Evolutionary conservation across 1,284 basidiomycete genomes (phyloP), one percentile per base, ranked within the genome.

Genomic region (Mycosarcoma mackinlayi): DNA sequence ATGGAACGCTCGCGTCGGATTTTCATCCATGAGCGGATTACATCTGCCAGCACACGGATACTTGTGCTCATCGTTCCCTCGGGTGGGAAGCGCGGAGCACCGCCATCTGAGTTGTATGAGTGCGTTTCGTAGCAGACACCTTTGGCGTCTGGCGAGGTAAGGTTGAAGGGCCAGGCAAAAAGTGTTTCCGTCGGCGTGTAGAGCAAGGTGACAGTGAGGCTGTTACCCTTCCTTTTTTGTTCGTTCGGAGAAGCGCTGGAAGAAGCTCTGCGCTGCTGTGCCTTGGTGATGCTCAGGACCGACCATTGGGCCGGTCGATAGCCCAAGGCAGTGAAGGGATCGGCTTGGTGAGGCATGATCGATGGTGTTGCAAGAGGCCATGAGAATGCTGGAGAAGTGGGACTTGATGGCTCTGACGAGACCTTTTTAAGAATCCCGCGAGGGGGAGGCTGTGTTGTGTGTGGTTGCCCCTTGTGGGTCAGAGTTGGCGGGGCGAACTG

Each of bases 81-180:
- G 13, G 65, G 65, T 4, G 65, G 65, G 7, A 39, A 42, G 19
- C 50, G 65, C 11, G 51, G 3, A 4, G 33, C 23, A 4, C 41
- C 58, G n/a, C 45, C 33, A 2, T 46, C 31, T 24, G 50, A 21
- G 9, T 41, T 38, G 19, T 18, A 16, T 10, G 37, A 55, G 27
- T 44, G 25, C 3, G 65, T 68, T 42, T 63, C 59, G 59, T 62
- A 68, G 30, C 59, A 68, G 21, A 68, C 50, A 1, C 65, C 65
- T 8, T 59, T 68, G 13, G 65, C 54, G 18, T 38, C 47, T 1
- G 65, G 65, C 11, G 31, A 49, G 6, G 59, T 54, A 1, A 68
- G 38, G 25, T 63, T 68, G 51, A 68, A 68, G 0, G 65, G 65
- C 65, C 65, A 68, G 8, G 65, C 65, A 46, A 54, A 63, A 5